A percentile compares a stretch with the other conserved stretches of the same genome.
Evolutionary conservation across 2,329 filamentous ascomycete species (phyloP).

Genomic region (Penicillium corylophilum): DNA sequence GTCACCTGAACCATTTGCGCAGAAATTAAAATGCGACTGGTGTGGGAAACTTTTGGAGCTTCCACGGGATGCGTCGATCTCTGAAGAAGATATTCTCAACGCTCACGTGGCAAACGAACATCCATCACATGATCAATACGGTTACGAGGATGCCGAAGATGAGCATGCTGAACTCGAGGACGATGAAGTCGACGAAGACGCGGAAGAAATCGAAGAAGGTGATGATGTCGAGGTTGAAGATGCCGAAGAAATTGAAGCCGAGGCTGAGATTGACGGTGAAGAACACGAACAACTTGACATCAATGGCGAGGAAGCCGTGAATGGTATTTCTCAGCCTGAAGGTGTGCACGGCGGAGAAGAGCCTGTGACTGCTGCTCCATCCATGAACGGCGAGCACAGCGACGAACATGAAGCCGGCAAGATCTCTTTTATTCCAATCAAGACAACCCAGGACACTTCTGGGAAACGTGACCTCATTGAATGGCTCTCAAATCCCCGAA

Average conservation of each 20-base stretch:
- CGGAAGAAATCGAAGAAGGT: conserved; percentile 16
- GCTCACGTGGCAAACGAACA: conserved; percentile 36
- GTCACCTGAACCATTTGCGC: conserved; percentile 31
- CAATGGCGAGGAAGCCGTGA: conserved; percentile 14
- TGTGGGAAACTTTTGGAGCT: conserved; percentile 37
- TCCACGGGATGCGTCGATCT: conserved; percentile 21
- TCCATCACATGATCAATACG: conserved; percentile 28
- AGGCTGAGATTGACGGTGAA: conserved; percentile 15
- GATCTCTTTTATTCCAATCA: conserved; percentile 1
- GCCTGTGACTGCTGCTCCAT: conserved; percentile 7
- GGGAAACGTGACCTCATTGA: conserved; percentile 14
- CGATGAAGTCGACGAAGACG: conserved; percentile 13
- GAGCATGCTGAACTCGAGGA: conserved; percentile 7
- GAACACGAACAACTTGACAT: conserved; percentile 16
- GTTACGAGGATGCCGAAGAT: conserved; percentile 26
- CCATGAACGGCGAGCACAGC: conserved; percentile 7
- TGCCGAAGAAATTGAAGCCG: conserved; percentile 8
- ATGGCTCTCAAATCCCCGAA: conserved; percentile 22
- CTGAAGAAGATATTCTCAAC: conserved; percentile 31
- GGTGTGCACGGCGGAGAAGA: conserved; percentile 18
- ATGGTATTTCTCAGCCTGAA: conserved; percentile 12
- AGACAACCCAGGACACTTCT: neutral
- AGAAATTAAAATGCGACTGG: conserved; percentile 35
- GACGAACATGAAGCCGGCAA: neutral
- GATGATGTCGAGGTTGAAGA: conserved; percentile 8